Evolutionary conservation across 2,329 filamentous ascomycete species (phyloP), one percentile per base, ranked within the genome.

Genomic region (Madurella mycetomatis): DNA sequence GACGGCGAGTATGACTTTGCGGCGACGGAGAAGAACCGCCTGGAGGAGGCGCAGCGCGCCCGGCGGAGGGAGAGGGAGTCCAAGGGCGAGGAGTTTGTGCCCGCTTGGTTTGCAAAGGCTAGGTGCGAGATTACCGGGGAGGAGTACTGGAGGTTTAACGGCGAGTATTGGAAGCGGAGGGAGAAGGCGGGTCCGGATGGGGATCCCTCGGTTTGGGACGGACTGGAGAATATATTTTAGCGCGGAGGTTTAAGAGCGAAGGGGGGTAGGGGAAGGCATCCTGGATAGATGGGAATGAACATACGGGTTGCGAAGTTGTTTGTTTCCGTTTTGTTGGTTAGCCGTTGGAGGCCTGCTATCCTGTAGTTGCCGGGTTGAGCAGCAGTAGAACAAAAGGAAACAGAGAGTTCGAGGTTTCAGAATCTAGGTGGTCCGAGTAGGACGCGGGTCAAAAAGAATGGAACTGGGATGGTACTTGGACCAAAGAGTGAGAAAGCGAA

Each of bases 1-100:
- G 92, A 97, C 58, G 94, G 92, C n/a, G 84, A 92, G 71, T 99
- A 99, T 67, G 92, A 97, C 66, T 79, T 94, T 56, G 94, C 94
- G 1, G 94, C 92, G 0, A 83, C 82, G 5, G 94, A 99, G 76
- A 99, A 99, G 82, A 94, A 92, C 66, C 81, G 94, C 1, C 82
- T 99, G 0, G 94, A 99, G 71, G 88, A 96, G 74, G 91, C 86
- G 60, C 94, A 99, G 76, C 80, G 94, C 56, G 84, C 86, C 9
- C 85, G 86, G 55, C 76, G 94, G 57, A 76, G 88, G 51, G 74
- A 79, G 55, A 79, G 92, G 19, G 92, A 99, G 72, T 79, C 80
- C 31, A 80, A 73, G 2, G 94, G 94, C 4, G 87, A 95, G 59
- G 85, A 92, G 57, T 97, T 94, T 67, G 72, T 73, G 41, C 90